phyloP scores from a whole-genome alignment of 805 yeast genomes.

The Jamesozyma lodderae region DNA sequence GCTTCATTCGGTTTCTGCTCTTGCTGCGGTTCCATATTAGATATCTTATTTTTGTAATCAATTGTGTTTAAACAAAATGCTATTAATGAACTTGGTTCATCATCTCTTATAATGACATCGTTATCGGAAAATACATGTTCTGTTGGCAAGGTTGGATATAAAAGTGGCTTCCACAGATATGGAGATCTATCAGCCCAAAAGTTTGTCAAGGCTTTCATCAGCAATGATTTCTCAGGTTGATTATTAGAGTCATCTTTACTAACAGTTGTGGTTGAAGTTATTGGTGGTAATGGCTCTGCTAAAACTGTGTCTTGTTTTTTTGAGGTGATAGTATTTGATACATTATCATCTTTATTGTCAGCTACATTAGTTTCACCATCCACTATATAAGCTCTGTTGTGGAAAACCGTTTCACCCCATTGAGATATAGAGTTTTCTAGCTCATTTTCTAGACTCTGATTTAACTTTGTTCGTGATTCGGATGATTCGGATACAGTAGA shows the following conservation, averaged over 20 bases:
- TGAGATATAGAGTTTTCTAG: conserved; percentile 26
- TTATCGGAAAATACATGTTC: conserved; percentile 94
- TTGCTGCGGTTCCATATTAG: conserved; percentile 1
- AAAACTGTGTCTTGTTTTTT: neutral
- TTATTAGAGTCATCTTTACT: conserved; percentile 24
- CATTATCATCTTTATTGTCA: neutral
- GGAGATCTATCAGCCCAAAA: conserved; percentile 98
- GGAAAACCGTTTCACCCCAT: conserved; percentile 24
- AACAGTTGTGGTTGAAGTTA: conserved; percentile 14
- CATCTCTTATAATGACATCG: conserved; percentile 87
- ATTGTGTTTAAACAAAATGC: conserved; percentile 84
- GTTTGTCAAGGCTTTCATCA: conserved; percentile 73
- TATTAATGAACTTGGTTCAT: conserved; percentile 89
- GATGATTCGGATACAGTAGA: neutral
- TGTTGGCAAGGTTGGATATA: conserved; percentile 64
- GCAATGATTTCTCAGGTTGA: conserved; percentile 61
- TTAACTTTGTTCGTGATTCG: conserved; percentile 4
- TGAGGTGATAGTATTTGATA: neutral
- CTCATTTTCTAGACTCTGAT: conserved; percentile 22
- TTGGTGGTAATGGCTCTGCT: conserved; percentile 16
- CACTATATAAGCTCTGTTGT: conserved; percentile 4
- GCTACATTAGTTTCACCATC: neutral
- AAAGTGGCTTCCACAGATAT: conserved; percentile 86
- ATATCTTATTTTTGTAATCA: conserved; percentile 46
- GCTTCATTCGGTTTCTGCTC: neutral